Conservation (phyloP, 169 alveolate genomes). For the Plasmodium adleri region DNA sequence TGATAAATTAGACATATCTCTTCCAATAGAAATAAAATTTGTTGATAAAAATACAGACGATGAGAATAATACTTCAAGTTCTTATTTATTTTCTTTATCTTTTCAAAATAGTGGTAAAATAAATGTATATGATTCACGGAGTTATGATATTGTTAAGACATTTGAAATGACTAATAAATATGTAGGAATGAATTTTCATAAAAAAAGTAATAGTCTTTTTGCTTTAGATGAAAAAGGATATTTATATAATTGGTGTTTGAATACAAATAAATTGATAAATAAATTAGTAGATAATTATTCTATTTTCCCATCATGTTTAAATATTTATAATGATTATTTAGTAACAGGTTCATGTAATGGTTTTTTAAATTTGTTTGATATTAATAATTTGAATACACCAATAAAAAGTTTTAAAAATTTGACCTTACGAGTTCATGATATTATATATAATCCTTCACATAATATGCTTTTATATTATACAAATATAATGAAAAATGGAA, state of each 20-base stretch:
- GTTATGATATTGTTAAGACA: conserved; percentile 40
- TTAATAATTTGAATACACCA: conserved; percentile 42
- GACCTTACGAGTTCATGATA: conserved; percentile 31
- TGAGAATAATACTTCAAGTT: background rate
- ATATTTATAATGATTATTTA: conserved; percentile 29
- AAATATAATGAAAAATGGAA: conserved; percentile 35
- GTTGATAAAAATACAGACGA: background rate
- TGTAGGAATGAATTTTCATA: conserved; percentile 73
- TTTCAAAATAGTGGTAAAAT: conserved; percentile 29
- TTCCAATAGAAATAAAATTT: conserved; percentile 68
- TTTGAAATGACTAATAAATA: conserved; percentile 39
- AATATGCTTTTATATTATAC: conserved; percentile 58
- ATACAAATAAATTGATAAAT: conserved; percentile 42
- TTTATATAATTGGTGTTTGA: conserved; percentile 75
- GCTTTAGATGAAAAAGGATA: conserved; percentile 67
- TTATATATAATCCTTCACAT: conserved; percentile 31
- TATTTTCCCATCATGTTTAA: conserved; percentile 59
- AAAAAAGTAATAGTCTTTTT: conserved; percentile 52
- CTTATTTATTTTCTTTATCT: conserved; percentile 34
- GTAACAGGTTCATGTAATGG: conserved; percentile 60
- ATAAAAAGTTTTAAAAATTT: conserved; percentile 64
- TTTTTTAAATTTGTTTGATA: conserved; percentile 56
- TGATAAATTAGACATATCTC: background rate
- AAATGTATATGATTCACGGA: conserved; percentile 60
- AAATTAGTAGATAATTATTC: conserved; percentile 67